Evolutionary conservation across 108 stramenopile species (phyloP), one percentile per base, ranked within the genome.

Genomic region (Cylindrotheca closterium): DNA sequence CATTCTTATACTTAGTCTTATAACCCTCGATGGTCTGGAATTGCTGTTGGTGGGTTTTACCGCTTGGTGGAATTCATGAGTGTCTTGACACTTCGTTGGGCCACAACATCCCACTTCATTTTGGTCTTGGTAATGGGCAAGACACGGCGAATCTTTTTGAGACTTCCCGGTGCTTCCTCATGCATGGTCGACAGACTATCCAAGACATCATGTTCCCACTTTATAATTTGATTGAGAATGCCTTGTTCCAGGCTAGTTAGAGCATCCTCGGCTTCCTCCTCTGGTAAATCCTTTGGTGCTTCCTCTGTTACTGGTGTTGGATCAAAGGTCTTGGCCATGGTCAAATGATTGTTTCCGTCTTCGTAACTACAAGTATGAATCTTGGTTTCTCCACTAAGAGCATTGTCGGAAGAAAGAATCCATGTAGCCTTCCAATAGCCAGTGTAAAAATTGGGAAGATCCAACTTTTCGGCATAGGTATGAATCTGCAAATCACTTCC

Each of bases 31-130:
- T n/a, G n/a, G n/a, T n/a, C n/a, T n/a, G n/a, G n/a, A n/a, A n/a
- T n/a, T n/a, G n/a, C n/a, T n/a, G n/a, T n/a, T n/a, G 7, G 10
- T 42, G 37, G 7, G 10, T 42, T 15, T 42, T 58, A 67, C 49
- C 48, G 48, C 25, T 67, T 67, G 55, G 73, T 61, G 2, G 73
- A 62, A 37, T 74, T 24, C 30, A 51, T 67, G 32, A 74, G 47
- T 28, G 57, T 81, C 48, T 75, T 79, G 47, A 82, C 79, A 25
- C 82, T 64, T 25, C 82, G 78, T 63, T 89, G 88, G 3, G 81
- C 79, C 46, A 73, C 47, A 17, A 86, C 75, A 64, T 91, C 87
- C 93, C 93, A 95, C 5, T 90, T 87, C 93, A 95, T 91, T 75
- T 85, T 87, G 18, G 85, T 86, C 54, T 81, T 76, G 5, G 88